phyloP scores from a whole-genome alignment of 495 filamentous ascomycete species.

The Polyplosphaeria fusca region DNA sequence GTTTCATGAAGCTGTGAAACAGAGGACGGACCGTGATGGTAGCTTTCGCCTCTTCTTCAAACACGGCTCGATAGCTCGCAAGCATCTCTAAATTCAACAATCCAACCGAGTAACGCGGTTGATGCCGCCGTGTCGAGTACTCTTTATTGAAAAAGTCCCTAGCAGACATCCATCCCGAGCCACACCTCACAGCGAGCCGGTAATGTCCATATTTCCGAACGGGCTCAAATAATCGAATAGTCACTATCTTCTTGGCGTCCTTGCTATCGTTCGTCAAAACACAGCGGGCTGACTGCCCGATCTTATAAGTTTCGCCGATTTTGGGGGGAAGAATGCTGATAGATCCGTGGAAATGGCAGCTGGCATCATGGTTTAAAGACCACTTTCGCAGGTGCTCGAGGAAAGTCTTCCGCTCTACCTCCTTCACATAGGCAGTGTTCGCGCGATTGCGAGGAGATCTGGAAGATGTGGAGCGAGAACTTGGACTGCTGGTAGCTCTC shows the following conservation, averaged over 20 bases:
- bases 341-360: conserved; percentile 3
- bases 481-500: conserved; percentile 1
- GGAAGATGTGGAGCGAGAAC: not conserved
- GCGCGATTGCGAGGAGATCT: conserved; percentile 12
- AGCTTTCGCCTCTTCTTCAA: conserved; percentile 5
- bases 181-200: conserved; percentile 6
- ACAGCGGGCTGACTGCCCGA: conserved; percentile 18
- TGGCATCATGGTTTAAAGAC: conserved; percentile 9
- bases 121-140: not conserved
- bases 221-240: conserved; percentile 14
- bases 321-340: not conserved
- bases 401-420: not conserved
- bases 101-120: not conserved
- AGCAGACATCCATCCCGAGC: conserved; percentile 15
- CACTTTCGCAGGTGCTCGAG: not conserved
- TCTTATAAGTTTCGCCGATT: not conserved
- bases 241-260: conserved; percentile 2
- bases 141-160: conserved; percentile 17
- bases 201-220: not conserved
- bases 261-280: not conserved
- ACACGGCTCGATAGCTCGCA: not conserved
- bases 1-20: conserved; percentile 8
- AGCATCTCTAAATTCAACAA: too few species aligned
- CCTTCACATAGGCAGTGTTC: not conserved
- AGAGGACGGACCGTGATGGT: conserved; percentile 6